A percentile compares a stretch with the other conserved stretches of the same genome.
phyloP scores from a whole-genome alignment of 352 stramenopile genomes.

The Phytophthora quininea region DNA sequence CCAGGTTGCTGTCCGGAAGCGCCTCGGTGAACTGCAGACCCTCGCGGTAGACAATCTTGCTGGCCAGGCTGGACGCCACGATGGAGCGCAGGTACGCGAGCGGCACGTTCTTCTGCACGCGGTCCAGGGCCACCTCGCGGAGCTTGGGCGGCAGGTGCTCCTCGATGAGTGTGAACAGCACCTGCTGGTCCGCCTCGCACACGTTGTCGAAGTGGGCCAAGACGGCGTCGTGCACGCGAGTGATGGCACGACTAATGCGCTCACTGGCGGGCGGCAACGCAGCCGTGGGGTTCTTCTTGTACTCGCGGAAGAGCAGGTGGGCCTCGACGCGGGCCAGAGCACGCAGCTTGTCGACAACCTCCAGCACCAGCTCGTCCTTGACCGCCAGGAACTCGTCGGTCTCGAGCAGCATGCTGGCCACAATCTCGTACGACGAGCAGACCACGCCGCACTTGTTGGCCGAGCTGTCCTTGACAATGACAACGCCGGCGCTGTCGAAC shows the following conservation, averaged over 20 bases:
- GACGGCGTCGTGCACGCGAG: constrained; percentile 95
- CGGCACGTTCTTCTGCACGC: constrained; percentile 93
- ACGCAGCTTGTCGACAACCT: constrained; percentile 96
- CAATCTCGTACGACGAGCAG: constrained; percentile 87
- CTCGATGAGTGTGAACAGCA: constrained; percentile 87
- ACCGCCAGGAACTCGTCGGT: constrained; percentile 97
- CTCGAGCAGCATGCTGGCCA: constrained; percentile 95
- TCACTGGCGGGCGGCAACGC: constrained; percentile 93
- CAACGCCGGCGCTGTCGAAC: constrained; percentile 95
- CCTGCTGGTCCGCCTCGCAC: constrained; percentile 77
- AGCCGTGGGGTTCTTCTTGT: constrained; percentile 86
- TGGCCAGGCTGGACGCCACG: constrained; percentile 95
- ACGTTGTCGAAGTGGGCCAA: constrained; percentile 92
- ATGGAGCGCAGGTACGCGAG: constrained; percentile 97
- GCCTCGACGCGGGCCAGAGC: constrained; percentile 94
- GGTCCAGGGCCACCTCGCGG: constrained; percentile 93
- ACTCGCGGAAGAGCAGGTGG: constrained; percentile 98
- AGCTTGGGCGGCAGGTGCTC: constrained; percentile 95
- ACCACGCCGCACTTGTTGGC: constrained; percentile 90
- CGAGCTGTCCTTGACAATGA: constrained; percentile 98
- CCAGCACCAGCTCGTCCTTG: constrained; percentile 93
- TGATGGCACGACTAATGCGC: constrained; percentile 96
- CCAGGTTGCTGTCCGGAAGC: constrained; percentile 91
- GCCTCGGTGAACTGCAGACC: constrained; percentile 95
- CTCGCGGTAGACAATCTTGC: constrained; percentile 98